Conservation (phyloP, 352 stramenopile genomes). For the Pythium diclinum region DNA sequence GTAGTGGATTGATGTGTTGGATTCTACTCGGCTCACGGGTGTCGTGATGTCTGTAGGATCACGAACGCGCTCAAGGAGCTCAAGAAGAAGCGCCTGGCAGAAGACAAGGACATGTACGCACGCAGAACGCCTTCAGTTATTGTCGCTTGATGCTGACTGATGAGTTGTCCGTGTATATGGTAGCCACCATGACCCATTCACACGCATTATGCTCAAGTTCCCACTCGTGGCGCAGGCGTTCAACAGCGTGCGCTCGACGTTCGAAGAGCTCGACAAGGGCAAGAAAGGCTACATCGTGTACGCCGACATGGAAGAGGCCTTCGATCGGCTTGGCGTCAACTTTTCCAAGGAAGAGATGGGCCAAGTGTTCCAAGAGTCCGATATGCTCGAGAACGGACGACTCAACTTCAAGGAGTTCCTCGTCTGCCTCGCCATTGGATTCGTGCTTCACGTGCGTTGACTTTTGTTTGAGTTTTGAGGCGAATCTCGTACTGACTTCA, state of each 20-base stretch:
- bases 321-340: slow-evolving; percentile 71
- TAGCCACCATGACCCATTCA: slow-evolving; percentile 60
- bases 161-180: not conserved
- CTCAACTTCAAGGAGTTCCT: slow-evolving; percentile 89
- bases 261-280: slow-evolving; percentile 58
- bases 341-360: slow-evolving; percentile 71
- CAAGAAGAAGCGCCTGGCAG: slow-evolving; percentile 49
- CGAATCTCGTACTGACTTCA: not conserved
- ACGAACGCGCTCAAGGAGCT: slow-evolving; percentile 75
- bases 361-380: slow-evolving; percentile 78
- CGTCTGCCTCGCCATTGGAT: slow-evolving; percentile 82
- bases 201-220: slow-evolving; percentile 76
- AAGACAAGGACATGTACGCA: slow-evolving; percentile 51
- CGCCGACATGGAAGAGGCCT: slow-evolving; percentile 60
- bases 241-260: slow-evolving; percentile 74
- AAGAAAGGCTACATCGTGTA: slow-evolving; percentile 78
- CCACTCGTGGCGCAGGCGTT: slow-evolving; percentile 67
- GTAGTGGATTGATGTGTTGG: not conserved
- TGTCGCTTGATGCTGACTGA: too few species aligned
- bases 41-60: slow-evolving; percentile 40
- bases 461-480: not conserved
- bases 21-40: not conserved
- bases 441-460: slow-evolving; percentile 74
- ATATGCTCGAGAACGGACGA: slow-evolving; percentile 77
- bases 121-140: too few species aligned